Evolutionary conservation across 805 yeast genomes (phyloP).

Genomic region (Teunomyces gatunensis): DNA sequence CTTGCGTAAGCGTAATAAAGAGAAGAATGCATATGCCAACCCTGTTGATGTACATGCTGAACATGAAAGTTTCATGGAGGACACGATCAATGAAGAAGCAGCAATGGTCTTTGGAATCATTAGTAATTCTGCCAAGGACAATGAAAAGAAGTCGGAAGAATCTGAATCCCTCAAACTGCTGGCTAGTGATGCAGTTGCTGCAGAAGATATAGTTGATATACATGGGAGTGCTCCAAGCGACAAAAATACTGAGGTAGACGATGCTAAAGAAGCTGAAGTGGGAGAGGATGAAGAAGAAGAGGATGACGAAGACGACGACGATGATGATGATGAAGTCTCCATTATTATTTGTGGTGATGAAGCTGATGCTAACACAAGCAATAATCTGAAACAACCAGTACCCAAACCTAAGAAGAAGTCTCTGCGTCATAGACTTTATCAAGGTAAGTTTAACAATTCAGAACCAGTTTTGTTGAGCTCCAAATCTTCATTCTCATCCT

Average conservation of each 20-base stretch:
- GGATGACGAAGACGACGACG: conserved; percentile 29
- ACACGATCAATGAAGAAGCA: conserved; percentile 37
- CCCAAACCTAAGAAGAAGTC: conserved; percentile 4
- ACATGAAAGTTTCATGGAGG: conserved; percentile 14
- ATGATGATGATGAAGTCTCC: conserved; percentile 37
- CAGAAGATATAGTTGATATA: conserved; percentile 2
- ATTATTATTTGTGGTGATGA: conserved; percentile 38
- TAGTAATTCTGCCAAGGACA: conserved; percentile 14
- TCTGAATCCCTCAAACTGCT: not conserved
- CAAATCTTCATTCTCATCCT: conserved; percentile 16
- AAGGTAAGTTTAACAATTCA: conserved; percentile 16
- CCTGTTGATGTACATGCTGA: conserved; percentile 5
- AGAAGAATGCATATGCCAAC: conserved; percentile 10
- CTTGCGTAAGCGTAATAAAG: conserved; percentile 7
- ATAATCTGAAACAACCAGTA: not conserved
- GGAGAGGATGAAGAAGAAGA: conserved; percentile 5
- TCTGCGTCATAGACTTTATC: conserved; percentile 11
- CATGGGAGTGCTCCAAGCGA: conserved; percentile 7
- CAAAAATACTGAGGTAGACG: conserved; percentile 1
- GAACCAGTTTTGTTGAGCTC: conserved; percentile 20
- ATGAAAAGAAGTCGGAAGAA: not conserved
- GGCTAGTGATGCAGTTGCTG: not conserved
- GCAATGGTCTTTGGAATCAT: conserved; percentile 46
- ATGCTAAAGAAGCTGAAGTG: not conserved
- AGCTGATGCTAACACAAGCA: conserved; percentile 15